A percentile compares a stretch with the other conserved stretches of the same genome.
Conservation (phyloP, 139 green algal species). For the Volvox africanus region DNA sequence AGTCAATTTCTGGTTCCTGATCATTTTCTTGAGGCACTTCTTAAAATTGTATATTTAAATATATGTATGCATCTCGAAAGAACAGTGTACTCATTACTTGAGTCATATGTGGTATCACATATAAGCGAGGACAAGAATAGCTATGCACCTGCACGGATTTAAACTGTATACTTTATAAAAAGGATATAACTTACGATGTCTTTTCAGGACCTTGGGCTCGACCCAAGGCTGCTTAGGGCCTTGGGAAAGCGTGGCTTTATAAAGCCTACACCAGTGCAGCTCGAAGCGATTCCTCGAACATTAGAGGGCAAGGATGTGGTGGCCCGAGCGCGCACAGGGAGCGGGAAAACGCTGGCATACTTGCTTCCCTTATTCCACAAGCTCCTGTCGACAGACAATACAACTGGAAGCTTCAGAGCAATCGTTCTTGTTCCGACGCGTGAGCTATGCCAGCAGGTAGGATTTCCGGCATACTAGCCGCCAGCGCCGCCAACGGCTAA, state of each 20-base stretch:
- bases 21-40: too few relatives aligned
- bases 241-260: conserved; percentile 78
- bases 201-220: conserved; percentile 79
- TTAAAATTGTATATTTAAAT: too few relatives aligned
- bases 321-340: conserved; percentile 84
- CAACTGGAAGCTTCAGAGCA: conserved; percentile 76
- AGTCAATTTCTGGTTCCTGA: too few relatives aligned
- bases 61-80: too few relatives aligned
- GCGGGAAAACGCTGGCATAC: conserved; percentile 94
- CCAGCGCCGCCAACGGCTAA: not conserved
- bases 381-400: conserved; percentile 58
- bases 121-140: too few relatives aligned
- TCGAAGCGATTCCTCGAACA: conserved; percentile 74
- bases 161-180: too few relatives aligned
- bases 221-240: conserved; percentile 81
- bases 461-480: not conserved
- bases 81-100: too few relatives aligned
- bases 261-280: conserved; percentile 80
- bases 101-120: too few relatives aligned
- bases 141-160: too few relatives aligned
- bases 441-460: conserved; percentile 94
- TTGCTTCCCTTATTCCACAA: conserved; percentile 85
- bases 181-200: not conserved
- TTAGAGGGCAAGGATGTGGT: conserved; percentile 89
- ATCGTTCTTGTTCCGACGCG: conserved; percentile 93